These are phyloP conservation scores for Alnus glutinosa DNA, from an alignment of 306 rosid genomes.

Conservation along the genomic window DNA sequence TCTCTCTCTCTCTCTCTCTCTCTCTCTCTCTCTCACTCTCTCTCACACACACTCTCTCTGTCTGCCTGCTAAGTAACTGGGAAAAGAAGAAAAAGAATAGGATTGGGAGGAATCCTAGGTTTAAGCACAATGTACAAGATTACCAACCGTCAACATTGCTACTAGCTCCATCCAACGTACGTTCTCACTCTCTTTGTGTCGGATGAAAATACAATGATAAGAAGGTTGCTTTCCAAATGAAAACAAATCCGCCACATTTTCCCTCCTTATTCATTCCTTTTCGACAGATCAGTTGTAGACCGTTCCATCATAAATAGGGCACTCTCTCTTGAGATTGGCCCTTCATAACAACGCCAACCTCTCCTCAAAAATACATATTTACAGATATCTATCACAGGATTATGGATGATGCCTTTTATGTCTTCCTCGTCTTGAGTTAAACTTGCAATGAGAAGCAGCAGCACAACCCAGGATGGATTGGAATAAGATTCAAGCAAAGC, in stretches of 20 bases:
- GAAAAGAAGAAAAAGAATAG: too few species aligned
- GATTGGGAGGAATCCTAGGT: not conserved
- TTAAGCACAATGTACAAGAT: not conserved
- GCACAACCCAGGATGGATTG: not conserved
- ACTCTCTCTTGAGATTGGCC: not conserved
- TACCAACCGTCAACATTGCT: not conserved
- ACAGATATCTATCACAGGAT: not conserved
- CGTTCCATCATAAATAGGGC: not conserved
- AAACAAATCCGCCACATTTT: not conserved
- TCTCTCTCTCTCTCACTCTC: too few species aligned
- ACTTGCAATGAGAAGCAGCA: not conserved
- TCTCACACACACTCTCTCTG: too few species aligned
- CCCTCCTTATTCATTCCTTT: not conserved
- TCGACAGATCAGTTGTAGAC: not conserved
- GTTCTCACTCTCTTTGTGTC: not conserved
- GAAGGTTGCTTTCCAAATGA: not conserved
- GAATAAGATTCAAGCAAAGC: slow-evolving; percentile 2
- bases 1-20: too few species aligned
- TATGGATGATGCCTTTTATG: not conserved
- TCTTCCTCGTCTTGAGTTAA: not conserved
- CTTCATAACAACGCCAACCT: slow-evolving; percentile 1
- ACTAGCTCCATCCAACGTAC: not conserved
- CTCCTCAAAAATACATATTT: slow-evolving; percentile 3
- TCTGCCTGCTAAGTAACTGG: too few species aligned
- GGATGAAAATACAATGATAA: not conserved